Percentiles rank a stretch among this genome's conserved stretches.
Evolutionary conservation across 148 eudicot genomes (phyloP).

Genomic region (Linanthus parryae): DNA sequence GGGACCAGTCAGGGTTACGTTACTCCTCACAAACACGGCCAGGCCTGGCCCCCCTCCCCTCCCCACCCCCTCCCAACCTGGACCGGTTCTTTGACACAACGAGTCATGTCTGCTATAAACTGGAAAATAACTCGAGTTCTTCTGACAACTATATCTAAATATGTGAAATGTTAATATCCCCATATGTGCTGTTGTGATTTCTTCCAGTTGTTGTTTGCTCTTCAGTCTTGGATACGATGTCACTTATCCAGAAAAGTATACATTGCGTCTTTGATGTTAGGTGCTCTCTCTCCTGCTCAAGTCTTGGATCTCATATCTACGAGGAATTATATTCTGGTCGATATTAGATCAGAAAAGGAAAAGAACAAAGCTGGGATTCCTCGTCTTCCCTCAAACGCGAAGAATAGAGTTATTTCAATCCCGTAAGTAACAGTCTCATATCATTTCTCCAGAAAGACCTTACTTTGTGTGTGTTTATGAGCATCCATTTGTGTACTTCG

Average conservation of each 20-base stretch:
- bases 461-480: background rate
- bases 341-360: slow-evolving; percentile 90
- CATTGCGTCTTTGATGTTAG: slow-evolving; percentile 32
- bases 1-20: no score
- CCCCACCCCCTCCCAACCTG: no score
- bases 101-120: no score
- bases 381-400: slow-evolving; percentile 83
- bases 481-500: background rate
- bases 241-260: no score
- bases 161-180: no score
- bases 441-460: background rate
- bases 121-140: no score
- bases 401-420: slow-evolving; percentile 63
- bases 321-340: slow-evolving; percentile 61
- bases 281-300: slow-evolving; percentile 84
- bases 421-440: slow-evolving; percentile 51
- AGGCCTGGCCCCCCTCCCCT: no score
- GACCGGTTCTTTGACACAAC: no score
- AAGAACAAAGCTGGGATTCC: slow-evolving; percentile 91
- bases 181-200: no score
- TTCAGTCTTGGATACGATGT: background rate
- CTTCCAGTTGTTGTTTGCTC: background rate
- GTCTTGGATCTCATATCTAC: slow-evolving; percentile 72
- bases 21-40: no score
- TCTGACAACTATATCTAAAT: no score